Evolutionary conservation across 768 basidiomycete genomes (phyloP).

Genomic region (Cyclocybe aegerita): DNA sequence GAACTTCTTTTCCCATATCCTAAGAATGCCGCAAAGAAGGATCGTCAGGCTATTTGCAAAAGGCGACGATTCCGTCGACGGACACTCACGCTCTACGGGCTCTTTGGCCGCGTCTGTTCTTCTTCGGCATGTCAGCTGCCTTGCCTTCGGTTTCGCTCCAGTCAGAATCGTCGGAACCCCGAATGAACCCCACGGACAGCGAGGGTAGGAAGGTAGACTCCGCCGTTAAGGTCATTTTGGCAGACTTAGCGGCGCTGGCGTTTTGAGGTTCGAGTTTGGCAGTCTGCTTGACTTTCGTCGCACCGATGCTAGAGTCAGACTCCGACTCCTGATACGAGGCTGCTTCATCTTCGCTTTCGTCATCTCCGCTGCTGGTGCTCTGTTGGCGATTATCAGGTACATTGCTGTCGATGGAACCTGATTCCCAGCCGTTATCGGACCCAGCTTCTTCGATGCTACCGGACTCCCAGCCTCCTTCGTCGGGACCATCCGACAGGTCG

Average conservation of each 20-base stretch:
- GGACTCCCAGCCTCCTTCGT: constrained; percentile 35
- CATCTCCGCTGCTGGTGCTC: constrained; percentile 15
- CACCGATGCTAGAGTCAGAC: constrained; percentile 22
- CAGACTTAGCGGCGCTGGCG: constrained; percentile 4
- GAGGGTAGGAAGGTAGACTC: constrained; percentile 75
- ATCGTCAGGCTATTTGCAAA: constrained; percentile 1
- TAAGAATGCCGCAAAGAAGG: constrained; percentile 26
- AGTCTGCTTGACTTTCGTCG: constrained; percentile 30
- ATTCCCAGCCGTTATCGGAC: constrained; percentile 50
- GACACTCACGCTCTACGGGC: constrained; percentile 88
- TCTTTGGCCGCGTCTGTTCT: constrained; percentile 90
- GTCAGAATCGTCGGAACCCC: constrained; percentile 79
- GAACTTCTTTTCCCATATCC: constrained; percentile 98
- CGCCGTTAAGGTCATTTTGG: constrained; percentile 8
- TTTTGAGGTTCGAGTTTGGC: constrained; percentile 20
- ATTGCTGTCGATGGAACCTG: constrained; percentile 41
- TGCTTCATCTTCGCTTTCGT: constrained; percentile 10
- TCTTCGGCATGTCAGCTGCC: constrained; percentile 58
- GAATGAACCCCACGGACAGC: constrained; percentile 80
- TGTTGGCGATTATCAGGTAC: not conserved
- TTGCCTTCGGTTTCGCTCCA: constrained; percentile 63
- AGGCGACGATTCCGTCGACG: not conserved
- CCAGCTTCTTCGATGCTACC: constrained; percentile 31
- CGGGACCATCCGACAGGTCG: constrained; percentile 21
- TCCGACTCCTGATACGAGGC: constrained; percentile 14